Base-by-base conservation (phyloP, 2,329 filamentous ascomycete genomes). In the Pezizomycotina sp. region DNA sequence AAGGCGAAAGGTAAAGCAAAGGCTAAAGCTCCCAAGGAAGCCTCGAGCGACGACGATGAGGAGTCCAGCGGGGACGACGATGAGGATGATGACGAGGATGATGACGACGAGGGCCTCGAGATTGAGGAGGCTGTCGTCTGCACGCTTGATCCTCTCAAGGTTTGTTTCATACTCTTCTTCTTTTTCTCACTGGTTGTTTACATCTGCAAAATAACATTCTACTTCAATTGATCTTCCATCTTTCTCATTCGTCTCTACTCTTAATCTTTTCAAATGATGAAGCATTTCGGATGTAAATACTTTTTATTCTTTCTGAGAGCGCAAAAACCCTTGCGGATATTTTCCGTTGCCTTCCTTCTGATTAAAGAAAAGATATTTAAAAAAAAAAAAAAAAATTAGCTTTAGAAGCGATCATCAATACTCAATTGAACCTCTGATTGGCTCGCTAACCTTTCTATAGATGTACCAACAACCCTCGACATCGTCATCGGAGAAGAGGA, bases 111-210 rank as follows among this genome's bases (percentile, higher is more conserved):
- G 26, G 69, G 67, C 16, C 60, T 69, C 34, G 72, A 82, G 53
- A 64, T 86, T 34, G 82, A 93, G 59, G 80, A 93, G 64, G 81
- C 80, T 52, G 83, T 95, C 50, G 64, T 98, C 52, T 98, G 89
- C 71, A 98, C 89, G 45, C 72, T 98, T 36, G 84, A 95, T 62
- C 80, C 84, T 20, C 74, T 82, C 60, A 80, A 77, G 65, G 89
- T 93, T 74, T 58, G 69, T 55, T 38, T 37, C 43, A 22, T 37
- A 24, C 9, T 26, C 5, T n/a, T n/a, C n/a, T n/a, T n/a, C n/a
- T n/a, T n/a, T n/a, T n/a, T n/a, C 21, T 39, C 18, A 29, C 31
- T 28, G 19, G 15, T 27, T 20, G 5, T n/a, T 18, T 12, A 18
- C 9, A 28, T 5, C 28, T 24, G n/a, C n/a, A 8, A 19, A 21